Conservation (phyloP, 768 basidiomycete species). For the Arthromyces matolae region DNA sequence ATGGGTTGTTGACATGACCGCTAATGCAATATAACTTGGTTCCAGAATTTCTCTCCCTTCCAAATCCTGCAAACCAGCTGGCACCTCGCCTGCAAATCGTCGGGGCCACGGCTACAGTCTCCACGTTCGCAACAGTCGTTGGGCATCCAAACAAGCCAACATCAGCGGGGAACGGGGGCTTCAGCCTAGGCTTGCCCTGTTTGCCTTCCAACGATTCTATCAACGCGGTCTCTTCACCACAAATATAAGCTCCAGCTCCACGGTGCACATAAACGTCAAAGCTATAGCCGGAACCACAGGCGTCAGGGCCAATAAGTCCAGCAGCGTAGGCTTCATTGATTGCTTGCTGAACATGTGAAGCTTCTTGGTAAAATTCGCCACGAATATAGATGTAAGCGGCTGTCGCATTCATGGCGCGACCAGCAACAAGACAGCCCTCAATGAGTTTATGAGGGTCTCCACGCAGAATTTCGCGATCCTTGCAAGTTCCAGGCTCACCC, state of each 20-base stretch:
- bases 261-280: constrained; percentile 99
- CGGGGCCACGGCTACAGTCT: constrained; percentile 96
- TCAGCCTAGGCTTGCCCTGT: constrained; percentile 95
- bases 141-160: constrained; percentile 98
- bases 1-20: constrained; percentile 97
- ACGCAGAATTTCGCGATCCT: constrained; percentile 96
- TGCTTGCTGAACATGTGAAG: constrained; percentile 89
- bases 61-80: constrained; percentile 90
- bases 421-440: constrained; percentile 96
- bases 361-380: constrained; percentile 96
- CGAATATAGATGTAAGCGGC: constrained; percentile 99
- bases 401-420: constrained; percentile 93
- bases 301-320: constrained; percentile 84
- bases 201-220: constrained; percentile 98
- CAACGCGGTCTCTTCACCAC: constrained; percentile 96
- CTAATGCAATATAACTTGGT: constrained; percentile 98
- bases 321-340: constrained; percentile 92
- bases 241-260: constrained; percentile 97
- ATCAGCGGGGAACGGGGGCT: constrained; percentile 98
- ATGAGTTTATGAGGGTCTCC: constrained; percentile 98
- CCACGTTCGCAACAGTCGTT: constrained; percentile 96
- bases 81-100: constrained; percentile 91
- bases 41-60: constrained; percentile 87
- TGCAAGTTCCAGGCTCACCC: constrained; percentile 98
- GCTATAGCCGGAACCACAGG: constrained; percentile 88